Evolutionary conservation across 106 monocot genomes (phyloP), one percentile per base, ranked within the genome.

Genomic region (Phalaenopsis equestris): DNA sequence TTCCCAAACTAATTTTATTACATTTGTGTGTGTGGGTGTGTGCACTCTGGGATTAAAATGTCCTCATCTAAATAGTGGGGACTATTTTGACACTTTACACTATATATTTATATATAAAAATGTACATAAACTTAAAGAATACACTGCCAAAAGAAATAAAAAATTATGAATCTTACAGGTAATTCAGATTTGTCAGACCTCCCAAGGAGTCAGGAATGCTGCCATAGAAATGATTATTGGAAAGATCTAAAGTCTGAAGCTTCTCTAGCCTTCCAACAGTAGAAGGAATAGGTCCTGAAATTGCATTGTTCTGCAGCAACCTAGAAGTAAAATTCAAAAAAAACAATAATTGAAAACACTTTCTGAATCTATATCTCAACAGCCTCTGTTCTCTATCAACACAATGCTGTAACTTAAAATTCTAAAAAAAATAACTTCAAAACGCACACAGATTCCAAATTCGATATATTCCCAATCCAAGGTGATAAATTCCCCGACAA

Each of bases 401-500:
- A 30, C 19, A 67, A 30, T 67, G 8, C 9, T 67, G 24, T 30
- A 30, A 24, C 19, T 8, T 67, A 67, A 67, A 18, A 67, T 24
- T 67, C 2, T 1, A 57, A 57, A 1, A 75, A 75, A 15, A 76
- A 4, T 8, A 30, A 49, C 23, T 30, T 49, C 49, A 5, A 3
- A 49, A 42, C 97, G 90, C 88, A 97, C 97, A 94, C 90, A 79
- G 97, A 92, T 75, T 90, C 90, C 52, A 97, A 86, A 81, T 88
- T 84, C 41, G 97, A 91, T 68, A 97, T 89, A 82, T 97, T 97
- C 75, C 92, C 92, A 56, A 97, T 92, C 56, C 88, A 85, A 41
- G 94, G 89, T 8, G 97, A 97, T 77, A 97, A 81, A 8, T 83
- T 90, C 37, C 97, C 97, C 6, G 90, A 97, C 86, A 97, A 86